Percentiles rank a stretch among this genome's conserved stretches.
These are phyloP conservation scores for Sarocladium oryzae DNA, from an alignment of 2,329 filamentous ascomycete genomes.

Conservation along the genomic window DNA sequence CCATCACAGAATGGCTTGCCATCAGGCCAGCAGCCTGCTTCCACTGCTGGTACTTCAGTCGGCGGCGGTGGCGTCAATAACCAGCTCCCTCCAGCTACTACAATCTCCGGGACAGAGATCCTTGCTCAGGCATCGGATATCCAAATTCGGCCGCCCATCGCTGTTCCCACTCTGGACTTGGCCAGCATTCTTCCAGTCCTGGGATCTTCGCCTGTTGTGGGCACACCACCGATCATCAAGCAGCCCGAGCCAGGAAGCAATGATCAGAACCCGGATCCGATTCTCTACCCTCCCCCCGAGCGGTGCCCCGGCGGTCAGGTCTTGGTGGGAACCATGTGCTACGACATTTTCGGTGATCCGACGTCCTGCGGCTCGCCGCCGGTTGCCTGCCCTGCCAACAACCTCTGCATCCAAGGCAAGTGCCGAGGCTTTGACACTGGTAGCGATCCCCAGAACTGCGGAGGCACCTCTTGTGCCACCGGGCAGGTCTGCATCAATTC, in stretches of 20 bases:
- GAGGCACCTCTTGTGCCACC: not conserved
- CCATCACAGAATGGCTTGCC: too few species aligned
- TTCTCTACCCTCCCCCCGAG: not conserved
- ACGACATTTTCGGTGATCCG: constrained; percentile 2
- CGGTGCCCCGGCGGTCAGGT: constrained; percentile 6
- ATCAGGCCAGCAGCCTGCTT: too few species aligned
- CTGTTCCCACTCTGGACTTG: too few species aligned
- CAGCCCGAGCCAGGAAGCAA: not conserved
- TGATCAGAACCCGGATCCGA: not conserved
- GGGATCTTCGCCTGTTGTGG: not conserved
- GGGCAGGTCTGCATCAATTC: constrained; percentile 1
- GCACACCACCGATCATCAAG: not conserved
- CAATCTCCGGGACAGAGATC: too few species aligned
- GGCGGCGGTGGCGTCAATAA: too few species aligned
- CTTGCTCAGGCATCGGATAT: too few species aligned
- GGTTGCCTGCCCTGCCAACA: constrained; percentile 2
- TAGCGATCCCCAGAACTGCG: not conserved
- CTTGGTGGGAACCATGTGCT: constrained; percentile 4
- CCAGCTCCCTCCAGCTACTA: too few species aligned
- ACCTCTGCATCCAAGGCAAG: not conserved
- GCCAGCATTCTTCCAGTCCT: too few species aligned
- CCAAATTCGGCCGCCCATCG: too few species aligned
- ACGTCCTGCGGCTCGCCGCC: not conserved
- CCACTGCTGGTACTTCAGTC: too few species aligned
- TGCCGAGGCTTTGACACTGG: not conserved